phyloP scores from a whole-genome alignment of 1,284 basidiomycete species.

The Austropuccinia psidii region DNA sequence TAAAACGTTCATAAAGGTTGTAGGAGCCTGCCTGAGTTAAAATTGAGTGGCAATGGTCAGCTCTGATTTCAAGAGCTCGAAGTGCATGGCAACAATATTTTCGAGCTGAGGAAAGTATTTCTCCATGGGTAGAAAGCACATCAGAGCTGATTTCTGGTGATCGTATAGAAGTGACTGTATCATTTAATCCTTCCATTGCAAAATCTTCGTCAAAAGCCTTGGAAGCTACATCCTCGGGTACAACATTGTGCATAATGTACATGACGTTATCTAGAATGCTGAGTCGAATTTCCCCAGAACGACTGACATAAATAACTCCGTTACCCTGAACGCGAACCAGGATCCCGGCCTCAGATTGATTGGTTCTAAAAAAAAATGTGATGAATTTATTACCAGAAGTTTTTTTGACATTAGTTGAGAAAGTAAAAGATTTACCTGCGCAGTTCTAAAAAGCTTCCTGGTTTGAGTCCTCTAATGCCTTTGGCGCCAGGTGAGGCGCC shows the following conservation, averaged over 20 bases:
- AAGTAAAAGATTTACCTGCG: conserved; percentile 11
- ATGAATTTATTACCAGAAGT: too few species aligned
- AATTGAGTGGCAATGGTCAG: conserved; percentile 37
- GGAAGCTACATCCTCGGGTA: conserved; percentile 12
- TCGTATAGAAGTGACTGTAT: not conserved
- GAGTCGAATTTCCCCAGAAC: conserved; percentile 34
- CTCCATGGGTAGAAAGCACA: not conserved
- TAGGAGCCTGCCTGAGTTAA: conserved; percentile 44
- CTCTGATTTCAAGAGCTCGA: conserved; percentile 25
- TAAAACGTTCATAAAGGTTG: conserved; percentile 38
- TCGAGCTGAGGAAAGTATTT: conserved; percentile 5
- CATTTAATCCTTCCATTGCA: conserved; percentile 19
- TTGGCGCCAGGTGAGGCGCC: conserved; percentile 27
- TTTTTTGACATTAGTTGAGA: too few species aligned
- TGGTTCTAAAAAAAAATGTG: not conserved
- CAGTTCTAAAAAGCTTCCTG: conserved; percentile 34
- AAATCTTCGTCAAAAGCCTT: conserved; percentile 22
- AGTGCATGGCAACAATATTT: conserved; percentile 40
- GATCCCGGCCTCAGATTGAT: conserved; percentile 33
- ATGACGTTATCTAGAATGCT: conserved; percentile 36
- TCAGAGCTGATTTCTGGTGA: not conserved
- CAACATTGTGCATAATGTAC: conserved; percentile 33
- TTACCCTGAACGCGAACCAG: conserved; percentile 22
- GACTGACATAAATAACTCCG: conserved; percentile 28
- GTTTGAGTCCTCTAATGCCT: conserved; percentile 24